Evolutionary conservation across 495 filamentous ascomycete species (phyloP).

Genomic region (Tuber magnatum): DNA sequence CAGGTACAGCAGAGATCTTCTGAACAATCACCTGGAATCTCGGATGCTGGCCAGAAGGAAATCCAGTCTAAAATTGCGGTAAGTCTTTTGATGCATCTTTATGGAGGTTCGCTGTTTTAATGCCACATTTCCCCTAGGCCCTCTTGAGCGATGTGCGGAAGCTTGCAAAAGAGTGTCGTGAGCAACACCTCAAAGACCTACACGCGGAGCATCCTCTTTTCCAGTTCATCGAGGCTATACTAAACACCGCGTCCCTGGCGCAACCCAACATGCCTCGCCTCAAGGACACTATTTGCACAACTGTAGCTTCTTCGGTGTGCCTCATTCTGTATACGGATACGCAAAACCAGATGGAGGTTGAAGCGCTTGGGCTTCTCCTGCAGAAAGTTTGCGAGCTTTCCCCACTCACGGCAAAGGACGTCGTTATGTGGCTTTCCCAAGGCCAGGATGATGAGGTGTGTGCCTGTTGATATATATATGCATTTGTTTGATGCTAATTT

Average conservation of each 20-base stretch:
- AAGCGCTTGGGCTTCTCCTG: conserved; percentile 75
- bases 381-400: conserved; percentile 73
- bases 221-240: conserved; percentile 32
- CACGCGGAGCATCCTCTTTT: conserved; percentile 32
- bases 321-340: conserved; percentile 58
- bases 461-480: background rate
- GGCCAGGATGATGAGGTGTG: conserved; percentile 39
- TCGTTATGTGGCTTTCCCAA: conserved; percentile 60
- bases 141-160: conserved; percentile 32
- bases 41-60: conserved; percentile 26
- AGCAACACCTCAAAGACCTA: conserved; percentile 39
- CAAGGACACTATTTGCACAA: conserved; percentile 32
- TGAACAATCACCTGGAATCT: conserved; percentile 22
- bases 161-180: conserved; percentile 23
- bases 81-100: background rate
- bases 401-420: conserved; percentile 61
- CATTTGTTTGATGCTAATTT: conserved; percentile 15
- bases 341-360: conserved; percentile 60
- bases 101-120: background rate
- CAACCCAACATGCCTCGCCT: conserved; percentile 30
- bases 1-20: conserved; percentile 20
- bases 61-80: conserved; percentile 31
- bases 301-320: conserved; percentile 51
- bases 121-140: conserved; percentile 13
- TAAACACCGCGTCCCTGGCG: conserved; percentile 24